Evolutionary conservation across 768 basidiomycete species (phyloP), one percentile per base, ranked within the genome.

Genomic region (Cytidiella melzeri): DNA sequence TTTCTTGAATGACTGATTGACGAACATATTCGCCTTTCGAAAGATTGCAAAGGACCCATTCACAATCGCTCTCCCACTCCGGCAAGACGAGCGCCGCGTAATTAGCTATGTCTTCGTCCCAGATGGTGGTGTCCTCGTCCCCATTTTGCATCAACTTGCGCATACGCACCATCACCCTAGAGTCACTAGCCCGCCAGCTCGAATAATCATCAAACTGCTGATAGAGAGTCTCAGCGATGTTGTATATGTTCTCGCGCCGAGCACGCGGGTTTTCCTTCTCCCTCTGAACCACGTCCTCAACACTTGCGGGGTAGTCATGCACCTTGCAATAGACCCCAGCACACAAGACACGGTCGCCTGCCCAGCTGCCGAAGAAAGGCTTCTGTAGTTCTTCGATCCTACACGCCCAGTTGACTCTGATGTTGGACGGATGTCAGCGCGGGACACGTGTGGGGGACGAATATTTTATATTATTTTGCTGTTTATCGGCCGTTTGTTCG

Each of bases 11-110:
- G 2, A 43, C 50, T 18, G 37, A 20, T 13, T 12, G 34, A 3
- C 50, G 36, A 10, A 51, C 50, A 27, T 51, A 51, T 24, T 24
- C 50, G 21, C 43, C 43, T 25, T 44, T 51, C 12, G 37, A 20
- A 15, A 51, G 34, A 19, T 51, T 51, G 43, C 43, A 51, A 12
- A 51, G 43, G 21, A 45, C 43, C 19, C n/a, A 37, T n/a, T n/a
- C n/a, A n/a, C n/a, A n/a, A n/a, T n/a, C n/a, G n/a, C n/a, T n/a
- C n/a, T n/a, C n/a, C n/a, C n/a, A n/a, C n/a, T 15, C 30, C 7
- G 27, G 3, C 19, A 21, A 25, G 15, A 7, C 18, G 18, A 24
- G 43, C 27, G 30, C 43, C n/a, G n/a, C n/a, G n/a, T n/a, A n/a
- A n/a, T n/a, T n/a, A n/a, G n/a, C n/a, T n/a, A n/a, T n/a, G n/a